Base-by-base conservation (phyloP, 192 early-diverging fungal genomes). In the Umbelopsis vinacea region DNA sequence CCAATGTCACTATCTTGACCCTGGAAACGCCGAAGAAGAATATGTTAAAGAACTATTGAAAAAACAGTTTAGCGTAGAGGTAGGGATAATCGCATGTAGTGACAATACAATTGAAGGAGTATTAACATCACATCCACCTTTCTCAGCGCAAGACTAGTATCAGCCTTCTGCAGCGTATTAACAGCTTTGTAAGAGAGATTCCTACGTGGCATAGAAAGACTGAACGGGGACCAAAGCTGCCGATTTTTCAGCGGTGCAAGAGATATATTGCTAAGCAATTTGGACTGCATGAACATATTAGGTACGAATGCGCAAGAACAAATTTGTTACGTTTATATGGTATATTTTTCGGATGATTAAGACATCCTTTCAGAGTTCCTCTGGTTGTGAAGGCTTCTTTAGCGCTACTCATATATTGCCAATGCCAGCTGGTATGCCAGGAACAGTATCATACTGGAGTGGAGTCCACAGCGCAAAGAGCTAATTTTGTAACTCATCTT, bases 301-400 rank as follows among this genome's bases (percentile, higher is more conserved):
- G 76, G 76, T 78, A 78, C 40, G 54, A 12, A 43, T 11, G 40
- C 6, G 11, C 2, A 8, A 2, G 8, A 52, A 11, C 26, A n/a
- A n/a, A n/a, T n/a, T n/a, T n/a, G n/a, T n/a, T 15, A 53, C 23
- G 33, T 14, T 38, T 26, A 3, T 9, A 11, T 67, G 50, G 33
- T 2, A 63, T 35, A 33, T 26, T 15, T 4, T 63, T 5, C 14
- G 48, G 0, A 10, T 21, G 6, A 17, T 50, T 6, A 50, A 17
- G 19, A 50, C 37, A 7, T 19, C 6, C 21, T n/a, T 40, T 1
- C 38, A 79, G 73, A 45, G 52, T 79, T 63, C 77, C 77, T 10
- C 71, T 68, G 40, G 55, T 70, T n/a, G 73, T 79, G 22, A 79
- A 79, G 43, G 71, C 53, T 14, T 74, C 77, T 17, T 38, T 79